Conservation (phyloP, 2,329 filamentous ascomycete genomes). For the Apiospora pterosperma region DNA sequence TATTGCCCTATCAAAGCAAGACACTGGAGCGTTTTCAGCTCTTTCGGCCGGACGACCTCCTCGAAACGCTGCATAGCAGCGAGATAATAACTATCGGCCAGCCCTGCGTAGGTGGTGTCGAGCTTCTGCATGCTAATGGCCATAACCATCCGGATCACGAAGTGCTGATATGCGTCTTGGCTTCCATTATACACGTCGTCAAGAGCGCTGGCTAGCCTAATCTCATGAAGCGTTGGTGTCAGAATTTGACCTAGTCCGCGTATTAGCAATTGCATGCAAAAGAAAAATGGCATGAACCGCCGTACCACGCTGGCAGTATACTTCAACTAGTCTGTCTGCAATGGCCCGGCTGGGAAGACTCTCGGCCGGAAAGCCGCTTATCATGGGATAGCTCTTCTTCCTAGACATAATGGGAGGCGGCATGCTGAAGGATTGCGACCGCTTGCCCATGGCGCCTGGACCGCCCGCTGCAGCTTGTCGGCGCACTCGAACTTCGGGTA, state of each 20-base stretch:
- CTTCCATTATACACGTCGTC: constrained; percentile 77
- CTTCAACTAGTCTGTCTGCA: constrained; percentile 74
- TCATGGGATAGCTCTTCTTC: constrained; percentile 87
- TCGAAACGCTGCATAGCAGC: constrained; percentile 84
- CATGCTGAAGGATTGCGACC: constrained; percentile 61
- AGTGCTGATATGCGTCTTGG: constrained; percentile 78
- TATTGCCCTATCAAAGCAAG: constrained; percentile 85
- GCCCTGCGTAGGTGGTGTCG: constrained; percentile 82
- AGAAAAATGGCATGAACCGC: constrained; percentile 33
- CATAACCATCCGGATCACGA: constrained; percentile 85
- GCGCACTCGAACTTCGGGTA: constrained; percentile 67
- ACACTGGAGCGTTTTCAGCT: constrained; percentile 86
- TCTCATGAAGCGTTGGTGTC: constrained; percentile 83
- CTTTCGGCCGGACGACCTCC: constrained; percentile 79
- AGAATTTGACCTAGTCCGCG: constrained; percentile 72
- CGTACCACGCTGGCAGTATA: constrained; percentile 76
- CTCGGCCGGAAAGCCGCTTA: constrained; percentile 78
- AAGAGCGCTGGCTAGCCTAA: constrained; percentile 70
- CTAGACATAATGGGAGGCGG: constrained; percentile 47
- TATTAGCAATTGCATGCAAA: constrained; percentile 1
- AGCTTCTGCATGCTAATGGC: constrained; percentile 94
- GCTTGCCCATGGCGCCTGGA: constrained; percentile 35
- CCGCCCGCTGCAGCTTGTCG: constrained; percentile 37
- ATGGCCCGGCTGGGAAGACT: constrained; percentile 71
- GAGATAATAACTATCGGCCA: constrained; percentile 93